Conservation (phyloP, 2,329 filamentous ascomycete species). For the Gyromitra esculenta region DNA sequence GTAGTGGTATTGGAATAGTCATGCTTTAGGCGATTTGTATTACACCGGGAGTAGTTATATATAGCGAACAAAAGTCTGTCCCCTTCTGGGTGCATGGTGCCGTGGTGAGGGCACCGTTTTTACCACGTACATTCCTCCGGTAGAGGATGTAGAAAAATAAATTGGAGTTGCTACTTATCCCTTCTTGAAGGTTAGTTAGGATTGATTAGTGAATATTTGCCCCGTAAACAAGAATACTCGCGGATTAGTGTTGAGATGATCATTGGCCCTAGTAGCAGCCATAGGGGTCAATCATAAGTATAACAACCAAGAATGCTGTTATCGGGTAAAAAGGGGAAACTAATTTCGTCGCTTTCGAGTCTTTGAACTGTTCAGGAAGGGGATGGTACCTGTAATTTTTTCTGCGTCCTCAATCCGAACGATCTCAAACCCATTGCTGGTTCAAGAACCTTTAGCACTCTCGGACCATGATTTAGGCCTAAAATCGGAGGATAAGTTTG, state of each 20-base stretch:
- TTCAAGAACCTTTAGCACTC: too few species aligned
- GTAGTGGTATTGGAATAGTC: slow-evolving; percentile 89
- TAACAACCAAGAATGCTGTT: background rate
- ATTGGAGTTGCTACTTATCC: background rate
- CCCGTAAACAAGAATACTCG: background rate
- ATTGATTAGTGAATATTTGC: background rate
- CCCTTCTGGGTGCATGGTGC: background rate
- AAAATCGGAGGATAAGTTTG: too few species aligned
- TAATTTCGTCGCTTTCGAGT: background rate
- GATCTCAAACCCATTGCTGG: too few species aligned
- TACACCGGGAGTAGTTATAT: background rate
- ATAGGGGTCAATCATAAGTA: background rate
- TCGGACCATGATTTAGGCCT: too few species aligned
- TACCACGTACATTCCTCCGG: background rate
- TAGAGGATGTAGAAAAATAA: background rate
- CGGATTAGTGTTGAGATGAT: background rate
- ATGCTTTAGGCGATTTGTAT: slow-evolving; percentile 69
- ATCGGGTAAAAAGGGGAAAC: background rate
- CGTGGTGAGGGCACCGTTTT: background rate
- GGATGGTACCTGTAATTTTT: too few species aligned
- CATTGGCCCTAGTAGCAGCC: background rate
- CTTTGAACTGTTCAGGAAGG: background rate
- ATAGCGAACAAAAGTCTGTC: background rate
- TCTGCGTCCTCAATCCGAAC: too few species aligned
- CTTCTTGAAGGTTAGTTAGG: background rate